Percentiles rank a stretch among this genome's conserved stretches.
Evolutionary conservation across 768 basidiomycete genomes (phyloP).

Genomic region (Collybiopsis confluens): DNA sequence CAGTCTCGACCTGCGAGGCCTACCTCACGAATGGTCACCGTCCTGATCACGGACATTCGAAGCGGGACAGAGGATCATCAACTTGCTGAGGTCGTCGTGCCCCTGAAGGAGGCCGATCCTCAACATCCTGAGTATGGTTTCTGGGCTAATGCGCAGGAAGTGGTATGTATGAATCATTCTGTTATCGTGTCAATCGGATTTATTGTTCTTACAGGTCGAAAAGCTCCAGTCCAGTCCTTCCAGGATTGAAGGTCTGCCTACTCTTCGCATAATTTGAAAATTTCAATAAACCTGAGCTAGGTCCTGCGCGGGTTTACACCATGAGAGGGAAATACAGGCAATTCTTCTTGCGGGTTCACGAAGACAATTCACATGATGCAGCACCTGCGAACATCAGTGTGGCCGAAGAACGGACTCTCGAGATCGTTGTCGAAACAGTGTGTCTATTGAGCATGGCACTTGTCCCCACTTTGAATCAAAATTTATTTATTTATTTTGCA

Average conservation of each 20-base stretch:
- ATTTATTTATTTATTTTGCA: slow-evolving; percentile 10
- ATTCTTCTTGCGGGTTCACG: slow-evolving; percentile 58
- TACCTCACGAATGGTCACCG: slow-evolving; percentile 43
- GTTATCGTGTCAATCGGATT: neutral
- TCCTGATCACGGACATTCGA: slow-evolving; percentile 63
- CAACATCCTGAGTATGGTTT: slow-evolving; percentile 46
- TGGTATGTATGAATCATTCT: slow-evolving; percentile 31
- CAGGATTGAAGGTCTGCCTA: slow-evolving; percentile 60
- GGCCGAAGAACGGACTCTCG: slow-evolving; percentile 48
- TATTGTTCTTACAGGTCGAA: slow-evolving; percentile 29
- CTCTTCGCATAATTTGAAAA: slow-evolving; percentile 3
- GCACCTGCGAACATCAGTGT: slow-evolving; percentile 56
- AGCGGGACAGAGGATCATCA: slow-evolving; percentile 49
- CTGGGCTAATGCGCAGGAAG: slow-evolving; percentile 68
- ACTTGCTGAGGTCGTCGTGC: slow-evolving; percentile 63
- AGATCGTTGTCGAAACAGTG: slow-evolving; percentile 58
- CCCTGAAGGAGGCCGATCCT: slow-evolving; percentile 40
- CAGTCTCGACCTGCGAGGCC: slow-evolving; percentile 6
- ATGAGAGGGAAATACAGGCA: slow-evolving; percentile 68
- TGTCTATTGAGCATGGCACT: slow-evolving; percentile 20
- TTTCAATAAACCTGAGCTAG: slow-evolving; percentile 42
- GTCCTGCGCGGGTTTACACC: slow-evolving; percentile 65
- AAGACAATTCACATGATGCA: slow-evolving; percentile 46
- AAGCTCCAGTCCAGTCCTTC: slow-evolving; percentile 58
- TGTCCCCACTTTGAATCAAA: neutral